Conservation (phyloP, 164 flowering plant genomes). For the Protea cynaroides region DNA sequence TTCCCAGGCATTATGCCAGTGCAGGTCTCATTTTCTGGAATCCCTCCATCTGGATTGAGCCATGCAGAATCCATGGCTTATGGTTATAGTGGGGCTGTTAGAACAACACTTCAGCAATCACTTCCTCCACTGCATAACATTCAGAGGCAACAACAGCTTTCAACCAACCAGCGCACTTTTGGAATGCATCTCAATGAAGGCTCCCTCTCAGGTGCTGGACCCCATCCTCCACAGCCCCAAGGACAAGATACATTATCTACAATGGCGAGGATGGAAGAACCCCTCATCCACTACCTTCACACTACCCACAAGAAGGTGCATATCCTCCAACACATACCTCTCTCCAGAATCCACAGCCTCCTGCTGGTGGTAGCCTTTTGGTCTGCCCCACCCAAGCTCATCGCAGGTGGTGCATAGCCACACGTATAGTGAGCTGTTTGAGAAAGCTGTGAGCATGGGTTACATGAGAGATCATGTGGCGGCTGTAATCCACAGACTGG, state of each 20-base stretch:
- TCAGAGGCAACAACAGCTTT: slow-evolving; percentile 19
- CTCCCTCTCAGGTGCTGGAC: slow-evolving; percentile 36
- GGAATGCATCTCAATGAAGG: slow-evolving; percentile 50
- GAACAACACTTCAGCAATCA: slow-evolving; percentile 45
- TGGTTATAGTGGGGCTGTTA: slow-evolving; percentile 52
- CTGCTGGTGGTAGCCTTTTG: slow-evolving; percentile 18
- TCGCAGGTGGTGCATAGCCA: slow-evolving; percentile 50
- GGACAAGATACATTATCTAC: slow-evolving; percentile 61
- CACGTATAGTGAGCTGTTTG: slow-evolving; percentile 69
- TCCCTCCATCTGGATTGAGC: slow-evolving; percentile 41
- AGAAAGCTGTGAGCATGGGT: slow-evolving; percentile 86
- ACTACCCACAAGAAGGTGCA: slow-evolving; percentile 47
- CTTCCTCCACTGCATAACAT: slow-evolving; percentile 45
- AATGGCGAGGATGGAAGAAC: slow-evolving; percentile 54
- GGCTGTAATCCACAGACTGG: slow-evolving; percentile 67
- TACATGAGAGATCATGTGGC: slow-evolving; percentile 69
- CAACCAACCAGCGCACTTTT: slow-evolving; percentile 29
- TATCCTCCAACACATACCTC: slow-evolving; percentile 48
- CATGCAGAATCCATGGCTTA: slow-evolving; percentile 48
- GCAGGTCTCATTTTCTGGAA: slow-evolving; percentile 54
- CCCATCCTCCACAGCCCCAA: slow-evolving; percentile 41
- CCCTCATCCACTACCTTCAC: slow-evolving; percentile 43
- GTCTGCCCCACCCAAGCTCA: slow-evolving; percentile 38
- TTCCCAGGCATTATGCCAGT: slow-evolving; percentile 56
- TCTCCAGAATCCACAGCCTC: slow-evolving; percentile 35